A percentile compares a stretch with the other conserved stretches of the same genome.
Evolutionary conservation across 192 early-diverging fungal genomes (phyloP).

Genomic region (Thamnidium elegans): DNA sequence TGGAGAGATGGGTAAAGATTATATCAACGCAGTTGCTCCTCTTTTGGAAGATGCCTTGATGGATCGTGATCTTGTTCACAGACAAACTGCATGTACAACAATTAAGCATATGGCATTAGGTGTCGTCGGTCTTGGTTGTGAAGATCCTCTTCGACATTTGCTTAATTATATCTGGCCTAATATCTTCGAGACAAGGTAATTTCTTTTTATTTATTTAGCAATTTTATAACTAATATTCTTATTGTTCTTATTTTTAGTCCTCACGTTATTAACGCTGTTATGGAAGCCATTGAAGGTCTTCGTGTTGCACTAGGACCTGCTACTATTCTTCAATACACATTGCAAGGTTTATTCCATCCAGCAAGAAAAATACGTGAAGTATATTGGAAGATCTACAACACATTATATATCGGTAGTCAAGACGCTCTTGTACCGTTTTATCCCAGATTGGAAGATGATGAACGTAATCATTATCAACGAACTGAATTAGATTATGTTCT

Average conservation of each 20-base stretch:
- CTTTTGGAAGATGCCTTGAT: constrained; percentile 95
- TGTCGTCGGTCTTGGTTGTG: constrained; percentile 89
- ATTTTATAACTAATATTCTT: background rate
- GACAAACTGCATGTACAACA: constrained; percentile 94
- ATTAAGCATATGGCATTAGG: constrained; percentile 95
- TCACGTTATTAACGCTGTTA: constrained; percentile 97
- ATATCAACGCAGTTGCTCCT: constrained; percentile 95
- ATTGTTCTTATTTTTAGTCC: constrained; percentile 48
- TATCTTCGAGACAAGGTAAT: constrained; percentile 81
- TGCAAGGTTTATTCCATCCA: constrained; percentile 97
- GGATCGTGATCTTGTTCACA: constrained; percentile 96
- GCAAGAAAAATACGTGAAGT: constrained; percentile 92
- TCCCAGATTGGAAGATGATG: constrained; percentile 84
- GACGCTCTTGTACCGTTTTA: constrained; percentile 91
- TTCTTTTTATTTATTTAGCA: no score
- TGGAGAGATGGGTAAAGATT: constrained; percentile 97
- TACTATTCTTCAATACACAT: constrained; percentile 78
- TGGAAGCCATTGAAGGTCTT: constrained; percentile 94
- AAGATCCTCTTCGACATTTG: constrained; percentile 91
- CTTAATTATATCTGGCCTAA: constrained; percentile 98
- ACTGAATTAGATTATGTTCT: constrained; percentile 79
- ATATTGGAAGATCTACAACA: constrained; percentile 99
- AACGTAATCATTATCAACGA: constrained; percentile 71
- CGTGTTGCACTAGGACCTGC: constrained; percentile 87
- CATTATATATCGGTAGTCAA: constrained; percentile 87